Base-by-base conservation (phyloP, 495 filamentous ascomycete species). In the Parmelia sp. region DNA sequence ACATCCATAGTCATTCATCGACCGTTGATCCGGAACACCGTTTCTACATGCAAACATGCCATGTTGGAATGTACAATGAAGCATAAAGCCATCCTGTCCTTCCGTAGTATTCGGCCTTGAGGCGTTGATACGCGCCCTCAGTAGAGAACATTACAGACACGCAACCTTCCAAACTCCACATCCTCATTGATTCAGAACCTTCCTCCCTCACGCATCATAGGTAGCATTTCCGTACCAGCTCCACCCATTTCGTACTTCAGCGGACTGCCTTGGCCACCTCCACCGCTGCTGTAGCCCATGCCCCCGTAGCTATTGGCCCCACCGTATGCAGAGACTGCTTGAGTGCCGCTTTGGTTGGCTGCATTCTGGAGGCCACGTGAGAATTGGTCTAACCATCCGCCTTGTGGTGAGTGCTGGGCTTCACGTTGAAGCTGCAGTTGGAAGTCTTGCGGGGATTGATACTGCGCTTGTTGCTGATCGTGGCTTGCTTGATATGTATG, bases 401-500 rank as follows among this genome's bases (percentile, higher is more conserved):
- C 62, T 15, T 69, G 63, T 12, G 47, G 55, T 27, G 64, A 55
- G 6, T 63, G 64, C 37, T 69, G 67, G 25, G 66, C 61, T 65
- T 71, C 69, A 7, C 64, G 60, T 65, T 66, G 64, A 55, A 71
- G 58, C 49, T 69, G 67, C 55, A 69, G 7, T 51, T 67, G 68
- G 57, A 71, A 71, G 37, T 71, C 65, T 29, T 71, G 69, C 3
- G 69, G 64, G 19, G 69, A 69, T 37, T 71, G 67, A 45, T 61
- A 71, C 49, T 68, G 68, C 14, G 39, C 6, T 49, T 58, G 66
- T 37, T 51, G 53, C 25, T 44, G 37, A 55, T 12, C 27, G 53
- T 63, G 39, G 25, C n/a, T 36, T 35, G 49, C 35, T 31, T 39
- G 55, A 29, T 66, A 36, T 27, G 58, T 25, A 42, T 39, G 58